Conservation (phyloP, 257 asterid genomes). For the Solanum stenotomum region DNA sequence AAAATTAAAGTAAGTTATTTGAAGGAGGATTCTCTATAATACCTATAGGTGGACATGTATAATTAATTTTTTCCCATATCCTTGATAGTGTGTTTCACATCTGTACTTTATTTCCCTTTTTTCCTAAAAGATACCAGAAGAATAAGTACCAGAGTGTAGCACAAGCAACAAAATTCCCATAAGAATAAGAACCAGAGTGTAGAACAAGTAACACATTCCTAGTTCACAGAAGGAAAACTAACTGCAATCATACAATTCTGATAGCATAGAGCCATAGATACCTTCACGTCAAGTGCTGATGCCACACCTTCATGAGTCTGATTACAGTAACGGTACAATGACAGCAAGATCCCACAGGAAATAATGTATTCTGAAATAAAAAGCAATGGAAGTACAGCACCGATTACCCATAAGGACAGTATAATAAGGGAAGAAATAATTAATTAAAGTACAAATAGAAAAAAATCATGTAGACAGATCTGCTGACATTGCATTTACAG, state of each 20-base stretch:
- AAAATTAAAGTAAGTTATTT: neutral
- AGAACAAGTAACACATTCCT: neutral
- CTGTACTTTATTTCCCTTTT: neutral
- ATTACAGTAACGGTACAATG: neutral
- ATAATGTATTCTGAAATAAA: neutral
- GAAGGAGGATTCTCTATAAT: neutral
- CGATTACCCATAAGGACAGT: neutral
- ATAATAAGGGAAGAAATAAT: neutral
- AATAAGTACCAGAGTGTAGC: neutral
- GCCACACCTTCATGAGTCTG: slow-evolving; percentile 1
- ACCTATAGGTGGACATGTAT: neutral
- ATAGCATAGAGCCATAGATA: neutral
- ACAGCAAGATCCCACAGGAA: neutral
- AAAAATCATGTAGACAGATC: neutral
- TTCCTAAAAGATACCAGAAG: neutral
- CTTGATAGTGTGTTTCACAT: neutral
- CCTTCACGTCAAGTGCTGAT: neutral
- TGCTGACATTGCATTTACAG: neutral
- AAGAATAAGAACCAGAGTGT: neutral
- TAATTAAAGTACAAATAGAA: neutral
- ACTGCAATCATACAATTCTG: neutral
- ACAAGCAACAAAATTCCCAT: neutral
- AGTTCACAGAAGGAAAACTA: neutral
- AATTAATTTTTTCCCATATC: neutral
- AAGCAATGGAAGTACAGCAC: neutral